phyloP scores from a whole-genome alignment of 1,139 yeast species.

The Pichia norvegensis region DNA sequence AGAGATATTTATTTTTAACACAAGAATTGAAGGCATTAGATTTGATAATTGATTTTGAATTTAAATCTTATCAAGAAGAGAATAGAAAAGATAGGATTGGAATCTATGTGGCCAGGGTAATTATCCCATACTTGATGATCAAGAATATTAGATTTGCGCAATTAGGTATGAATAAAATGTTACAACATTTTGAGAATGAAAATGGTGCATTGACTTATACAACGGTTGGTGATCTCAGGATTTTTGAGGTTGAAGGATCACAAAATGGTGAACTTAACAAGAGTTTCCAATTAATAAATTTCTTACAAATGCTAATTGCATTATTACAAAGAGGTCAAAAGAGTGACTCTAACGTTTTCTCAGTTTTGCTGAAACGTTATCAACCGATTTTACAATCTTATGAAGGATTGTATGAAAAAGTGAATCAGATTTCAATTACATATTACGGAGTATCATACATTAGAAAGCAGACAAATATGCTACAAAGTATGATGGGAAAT shows the following conservation, averaged over 20 bases:
- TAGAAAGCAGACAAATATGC: slow-evolving; percentile 54
- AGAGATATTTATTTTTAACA: slow-evolving; percentile 22
- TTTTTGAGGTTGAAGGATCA: slow-evolving; percentile 13
- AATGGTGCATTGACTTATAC: slow-evolving; percentile 5
- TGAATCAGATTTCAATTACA: slow-evolving; percentile 38
- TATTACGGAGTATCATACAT: slow-evolving; percentile 52
- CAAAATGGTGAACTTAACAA: slow-evolving; percentile 20
- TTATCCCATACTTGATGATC: slow-evolving; percentile 25
- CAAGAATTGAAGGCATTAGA: slow-evolving; percentile 20
- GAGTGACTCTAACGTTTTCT: slow-evolving; percentile 22
- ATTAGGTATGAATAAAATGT: slow-evolving; percentile 15
- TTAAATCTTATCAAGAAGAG: slow-evolving; percentile 19
- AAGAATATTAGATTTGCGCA: slow-evolving; percentile 24
- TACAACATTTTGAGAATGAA: slow-evolving; percentile 13
- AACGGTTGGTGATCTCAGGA: slow-evolving; percentile 11
- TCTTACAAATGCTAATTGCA: slow-evolving; percentile 59
- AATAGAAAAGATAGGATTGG: slow-evolving; percentile 17
- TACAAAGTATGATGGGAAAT: slow-evolving; percentile 84
- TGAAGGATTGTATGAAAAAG: slow-evolving; percentile 40
- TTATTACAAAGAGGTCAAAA: slow-evolving; percentile 50
- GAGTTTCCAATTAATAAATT: slow-evolving; percentile 44
- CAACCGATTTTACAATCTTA: slow-evolving; percentile 37
- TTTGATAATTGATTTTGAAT: slow-evolving; percentile 21
- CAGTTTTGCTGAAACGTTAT: slow-evolving; percentile 24
- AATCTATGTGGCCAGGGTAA: slow-evolving; percentile 22